Conservation (phyloP, 1,139 yeast species). For the Taiozyma onychis region DNA sequence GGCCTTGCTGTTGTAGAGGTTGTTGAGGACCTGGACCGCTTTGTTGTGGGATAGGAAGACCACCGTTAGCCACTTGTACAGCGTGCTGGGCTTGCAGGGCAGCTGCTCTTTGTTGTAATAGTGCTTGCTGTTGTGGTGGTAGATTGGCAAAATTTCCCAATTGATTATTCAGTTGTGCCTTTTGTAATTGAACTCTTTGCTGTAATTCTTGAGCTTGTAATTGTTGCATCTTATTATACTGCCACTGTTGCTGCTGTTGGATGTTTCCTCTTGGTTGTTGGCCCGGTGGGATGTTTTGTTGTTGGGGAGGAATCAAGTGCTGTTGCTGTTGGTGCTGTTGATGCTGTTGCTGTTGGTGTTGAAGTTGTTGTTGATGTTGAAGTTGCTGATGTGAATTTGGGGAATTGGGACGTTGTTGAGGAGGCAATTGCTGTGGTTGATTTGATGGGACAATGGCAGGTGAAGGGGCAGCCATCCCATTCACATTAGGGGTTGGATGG, state of each 20-base stretch:
- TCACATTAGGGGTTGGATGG: slow-evolving; percentile 13
- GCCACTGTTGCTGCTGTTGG: slow-evolving; percentile 20
- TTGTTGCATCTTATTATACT: slow-evolving; percentile 18
- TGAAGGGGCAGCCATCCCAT: slow-evolving; percentile 11
- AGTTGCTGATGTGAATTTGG: slow-evolving; percentile 4
- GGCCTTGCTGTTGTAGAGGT: slow-evolving; percentile 9
- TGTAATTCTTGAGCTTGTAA: slow-evolving; percentile 18
- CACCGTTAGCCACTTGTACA: neutral
- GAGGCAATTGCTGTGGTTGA: slow-evolving; percentile 1
- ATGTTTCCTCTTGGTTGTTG: slow-evolving; percentile 3
- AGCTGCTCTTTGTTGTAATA: slow-evolving; percentile 9
- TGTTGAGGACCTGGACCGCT: neutral
- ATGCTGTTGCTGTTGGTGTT: slow-evolving; percentile 2
- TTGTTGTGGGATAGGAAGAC: neutral
- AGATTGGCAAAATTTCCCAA: slow-evolving; percentile 10
- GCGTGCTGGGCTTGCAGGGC: neutral
- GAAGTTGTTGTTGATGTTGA: slow-evolving; percentile 9
- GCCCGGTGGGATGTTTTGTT: slow-evolving; percentile 8
- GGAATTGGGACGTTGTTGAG: neutral
- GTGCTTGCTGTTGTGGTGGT: slow-evolving; percentile 16
- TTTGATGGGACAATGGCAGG: slow-evolving; percentile 7
- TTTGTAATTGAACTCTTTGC: slow-evolving; percentile 21
- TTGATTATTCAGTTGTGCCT: slow-evolving; percentile 18
- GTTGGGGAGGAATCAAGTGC: slow-evolving; percentile 2
- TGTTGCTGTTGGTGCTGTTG: slow-evolving; percentile 7